Base-by-base conservation (phyloP, 2,329 filamentous ascomycete genomes). In the Coccinonectria pachysandricola region DNA sequence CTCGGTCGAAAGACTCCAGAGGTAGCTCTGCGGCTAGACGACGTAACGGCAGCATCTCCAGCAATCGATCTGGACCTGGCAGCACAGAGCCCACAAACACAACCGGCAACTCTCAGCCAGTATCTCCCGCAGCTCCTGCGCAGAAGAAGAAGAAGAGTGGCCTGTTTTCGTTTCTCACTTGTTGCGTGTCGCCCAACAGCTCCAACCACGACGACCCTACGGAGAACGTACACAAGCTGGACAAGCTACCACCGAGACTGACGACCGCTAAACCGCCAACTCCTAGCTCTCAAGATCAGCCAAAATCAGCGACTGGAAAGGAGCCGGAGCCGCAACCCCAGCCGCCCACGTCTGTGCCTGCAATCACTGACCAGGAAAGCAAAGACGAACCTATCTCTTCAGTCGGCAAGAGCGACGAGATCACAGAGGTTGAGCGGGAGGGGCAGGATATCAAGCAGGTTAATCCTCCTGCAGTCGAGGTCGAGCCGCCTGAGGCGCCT, bases 1-100 rank as follows among this genome's bases (percentile, higher is more conserved):
- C 68, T 32, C 65, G 67, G 40, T 81, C 78, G 24, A 79, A 73
- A 53, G 73, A 71, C 41, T 77, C 72, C 34, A 75, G 68, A 56
- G 60, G 65, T 40, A 81, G 75, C 55, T 72, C 77, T 43, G 56
- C 73, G 29, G 74, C 67, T 36, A 63, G 68, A 39, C 67, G 70
- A 45, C 65, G 73, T 46, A 79, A 79, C 57, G 72, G 73, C 43
- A 83, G 76, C 56, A 66, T 71, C 35, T 73, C 71, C 42, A 82
- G 75, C 57, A 75, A 73, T 56, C 64, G 67, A 48, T 71, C 68
- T 36, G 64, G 63, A 45, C 7, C 7, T 7, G 60, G 60, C 43
- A 65, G 62, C 46, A 68, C 63, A 39, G 65, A 66, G 37, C 64
- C 64, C 28, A 62, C 59, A 22, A 63, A 59, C 42, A 64, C 64